These are phyloP conservation scores for Oryza longistaminata DNA, from an alignment of 176 grass and related monocot genomes.

Conservation along the genomic window DNA sequence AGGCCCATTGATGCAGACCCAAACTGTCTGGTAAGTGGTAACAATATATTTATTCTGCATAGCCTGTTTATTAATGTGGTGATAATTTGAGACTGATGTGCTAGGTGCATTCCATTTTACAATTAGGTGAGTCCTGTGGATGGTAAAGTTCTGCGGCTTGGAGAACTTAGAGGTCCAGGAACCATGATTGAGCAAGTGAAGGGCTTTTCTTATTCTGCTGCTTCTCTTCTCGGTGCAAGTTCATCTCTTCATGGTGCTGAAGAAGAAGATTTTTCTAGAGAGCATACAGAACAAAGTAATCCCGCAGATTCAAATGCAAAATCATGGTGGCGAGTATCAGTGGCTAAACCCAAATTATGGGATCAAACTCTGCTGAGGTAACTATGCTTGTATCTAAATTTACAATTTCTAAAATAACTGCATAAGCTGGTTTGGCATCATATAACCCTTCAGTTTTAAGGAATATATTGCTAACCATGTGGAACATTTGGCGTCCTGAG, in stretches of 20 bases:
- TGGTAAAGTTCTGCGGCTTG: slow-evolving; percentile 68
- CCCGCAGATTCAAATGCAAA: slow-evolving; percentile 49
- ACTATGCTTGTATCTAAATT: not conserved
- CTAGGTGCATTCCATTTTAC: slow-evolving; percentile 27
- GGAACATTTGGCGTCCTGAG: not conserved
- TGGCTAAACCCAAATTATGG: slow-evolving; percentile 74
- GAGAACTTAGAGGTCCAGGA: slow-evolving; percentile 62
- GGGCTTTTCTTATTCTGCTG: slow-evolving; percentile 77
- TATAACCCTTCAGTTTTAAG: slow-evolving; percentile 2
- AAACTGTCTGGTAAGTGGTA: slow-evolving; percentile 88
- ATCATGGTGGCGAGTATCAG: slow-evolving; percentile 81
- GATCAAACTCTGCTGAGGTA: slow-evolving; percentile 53
- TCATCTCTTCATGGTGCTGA: slow-evolving; percentile 48
- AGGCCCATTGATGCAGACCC: slow-evolving; percentile 68
- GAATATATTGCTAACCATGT: not conserved
- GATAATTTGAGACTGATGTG: slow-evolving; percentile 18
- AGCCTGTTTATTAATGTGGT: slow-evolving; percentile 12
- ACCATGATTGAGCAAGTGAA: slow-evolving; percentile 88
- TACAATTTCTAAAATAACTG: not conserved
- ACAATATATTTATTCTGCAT: slow-evolving; percentile 42
- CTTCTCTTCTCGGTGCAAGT: slow-evolving; percentile 70
- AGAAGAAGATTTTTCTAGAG: slow-evolving; percentile 44
- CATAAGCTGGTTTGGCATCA: slow-evolving; percentile 9
- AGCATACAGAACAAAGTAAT: slow-evolving; percentile 37
- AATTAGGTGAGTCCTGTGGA: slow-evolving; percentile 84